Conservation (phyloP, 371 early-diverging fungal genomes). For the Mortierella sp. region DNA sequence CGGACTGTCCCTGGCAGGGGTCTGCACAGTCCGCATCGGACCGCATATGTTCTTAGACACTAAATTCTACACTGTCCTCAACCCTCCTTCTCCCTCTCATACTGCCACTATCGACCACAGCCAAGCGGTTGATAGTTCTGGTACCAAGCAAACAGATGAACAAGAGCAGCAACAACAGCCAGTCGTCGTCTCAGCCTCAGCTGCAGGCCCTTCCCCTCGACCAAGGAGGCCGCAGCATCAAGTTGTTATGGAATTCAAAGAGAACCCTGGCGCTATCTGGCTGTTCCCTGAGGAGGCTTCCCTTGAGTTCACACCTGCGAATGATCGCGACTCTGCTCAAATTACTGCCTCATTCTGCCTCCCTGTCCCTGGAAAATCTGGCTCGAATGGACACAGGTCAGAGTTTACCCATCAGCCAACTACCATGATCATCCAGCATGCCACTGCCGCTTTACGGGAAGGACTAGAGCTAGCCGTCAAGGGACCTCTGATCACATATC, state of each 20-base stretch:
- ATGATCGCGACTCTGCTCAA: conserved; percentile 27
- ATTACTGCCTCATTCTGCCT: conserved; percentile 34
- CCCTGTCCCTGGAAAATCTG: conserved; percentile 13
- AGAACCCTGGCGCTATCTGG: conserved; percentile 42
- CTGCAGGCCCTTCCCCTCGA: neutral
- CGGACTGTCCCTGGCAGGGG: conserved; percentile 37
- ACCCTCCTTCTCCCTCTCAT: neutral
- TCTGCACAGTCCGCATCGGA: conserved; percentile 46
- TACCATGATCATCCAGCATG: conserved; percentile 24
- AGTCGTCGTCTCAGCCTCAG: neutral
- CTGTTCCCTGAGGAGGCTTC: conserved; percentile 43
- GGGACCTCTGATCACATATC: conserved; percentile 8
- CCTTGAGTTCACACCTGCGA: conserved; percentile 33
- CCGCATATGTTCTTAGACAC: conserved; percentile 47
- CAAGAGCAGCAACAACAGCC: neutral
- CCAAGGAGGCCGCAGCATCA: conserved; percentile 8
- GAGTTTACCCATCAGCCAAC: conserved; percentile 6
- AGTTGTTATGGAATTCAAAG: conserved; percentile 50
- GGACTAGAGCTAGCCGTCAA: conserved; percentile 38
- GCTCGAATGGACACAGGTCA: neutral
- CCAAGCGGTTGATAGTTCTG: neutral
- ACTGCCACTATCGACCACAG: neutral
- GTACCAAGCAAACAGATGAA: neutral
- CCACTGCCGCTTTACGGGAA: conserved; percentile 35
- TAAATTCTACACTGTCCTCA: conserved; percentile 37